Evolutionary conservation across 2,329 filamentous ascomycete genomes (phyloP).

Genomic region (Apiospora sp.): DNA sequence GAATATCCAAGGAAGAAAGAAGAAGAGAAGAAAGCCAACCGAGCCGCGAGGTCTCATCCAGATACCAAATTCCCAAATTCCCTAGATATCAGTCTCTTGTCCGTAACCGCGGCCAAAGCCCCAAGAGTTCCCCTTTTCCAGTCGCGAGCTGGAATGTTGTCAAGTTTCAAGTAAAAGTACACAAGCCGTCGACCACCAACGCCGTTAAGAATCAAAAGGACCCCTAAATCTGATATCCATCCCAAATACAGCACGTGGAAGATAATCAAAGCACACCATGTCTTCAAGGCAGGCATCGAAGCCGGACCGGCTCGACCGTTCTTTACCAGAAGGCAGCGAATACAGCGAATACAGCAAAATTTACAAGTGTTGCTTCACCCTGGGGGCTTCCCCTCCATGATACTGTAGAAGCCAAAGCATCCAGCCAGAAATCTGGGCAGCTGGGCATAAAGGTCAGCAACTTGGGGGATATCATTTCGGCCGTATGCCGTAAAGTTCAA

Average conservation of each 20-base stretch:
- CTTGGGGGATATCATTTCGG: slow-evolving; percentile 16
- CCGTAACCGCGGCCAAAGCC: slow-evolving; percentile 6
- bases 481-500: slow-evolving; percentile 1
- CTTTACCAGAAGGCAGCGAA: background rate
- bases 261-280: background rate
- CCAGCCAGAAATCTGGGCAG: slow-evolving; percentile 13
- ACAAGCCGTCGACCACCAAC: background rate
- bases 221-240: background rate
- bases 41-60: background rate
- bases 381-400: slow-evolving; percentile 5
- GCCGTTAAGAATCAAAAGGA: slow-evolving; percentile 6
- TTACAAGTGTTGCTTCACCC: slow-evolving; percentile 3
- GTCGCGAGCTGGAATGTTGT: background rate
- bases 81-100: background rate
- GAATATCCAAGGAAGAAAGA: background rate
- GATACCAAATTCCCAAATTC: background rate
- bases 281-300: background rate
- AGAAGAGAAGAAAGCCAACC: background rate
- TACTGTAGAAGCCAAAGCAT: background rate
- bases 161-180: background rate
- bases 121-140: background rate
- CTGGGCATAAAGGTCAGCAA: background rate
- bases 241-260: background rate
- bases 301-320: background rate
- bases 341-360: background rate